A percentile compares a stretch with the other conserved stretches of the same genome.
These are phyloP conservation scores for Populus euphratica DNA, from an alignment of 345 rosid species.

Conservation along the genomic window DNA sequence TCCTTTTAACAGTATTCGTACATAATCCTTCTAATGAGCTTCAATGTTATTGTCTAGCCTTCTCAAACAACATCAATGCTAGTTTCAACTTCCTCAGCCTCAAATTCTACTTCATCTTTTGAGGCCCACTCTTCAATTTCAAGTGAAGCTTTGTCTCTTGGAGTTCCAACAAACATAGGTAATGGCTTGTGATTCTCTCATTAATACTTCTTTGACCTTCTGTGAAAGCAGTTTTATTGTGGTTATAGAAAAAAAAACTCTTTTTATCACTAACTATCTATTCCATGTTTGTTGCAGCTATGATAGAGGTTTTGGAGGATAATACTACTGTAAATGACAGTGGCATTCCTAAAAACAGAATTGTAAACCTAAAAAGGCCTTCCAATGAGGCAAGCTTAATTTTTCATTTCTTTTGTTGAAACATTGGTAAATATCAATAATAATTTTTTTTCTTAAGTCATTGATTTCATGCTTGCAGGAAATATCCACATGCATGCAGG, in stretches of 20 bases:
- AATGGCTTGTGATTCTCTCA: background rate
- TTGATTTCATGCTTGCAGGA: background rate
- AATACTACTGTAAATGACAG: background rate
- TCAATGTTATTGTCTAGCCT: slow-evolving; percentile 26
- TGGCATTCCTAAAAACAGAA: background rate
- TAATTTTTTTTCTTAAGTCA: background rate
- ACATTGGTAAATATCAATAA: background rate
- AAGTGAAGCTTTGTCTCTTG: slow-evolving; percentile 2
- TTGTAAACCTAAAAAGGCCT: background rate
- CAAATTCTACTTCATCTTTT: slow-evolving; percentile 21
- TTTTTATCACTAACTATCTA: background rate
- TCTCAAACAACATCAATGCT: slow-evolving; percentile 23
- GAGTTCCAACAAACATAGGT: slow-evolving; percentile 21
- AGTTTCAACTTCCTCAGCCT: slow-evolving; percentile 12
- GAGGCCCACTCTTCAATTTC: slow-evolving; percentile 21
- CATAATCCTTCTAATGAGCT: background rate
- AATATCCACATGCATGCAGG: slow-evolving; percentile 18
- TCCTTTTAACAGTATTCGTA: slow-evolving; percentile 1
- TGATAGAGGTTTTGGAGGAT: slow-evolving; percentile 7
- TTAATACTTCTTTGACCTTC: background rate
- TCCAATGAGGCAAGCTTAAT: slow-evolving; percentile 29
- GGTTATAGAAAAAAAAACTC: background rate
- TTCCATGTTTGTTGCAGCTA: slow-evolving; percentile 2
- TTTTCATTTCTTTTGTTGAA: slow-evolving; percentile 6
- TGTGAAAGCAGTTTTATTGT: background rate